Percentiles rank a stretch among this genome's conserved stretches.
Conservation (phyloP, 1,284 basidiomycete species). For the Tilletia walkeri region DNA sequence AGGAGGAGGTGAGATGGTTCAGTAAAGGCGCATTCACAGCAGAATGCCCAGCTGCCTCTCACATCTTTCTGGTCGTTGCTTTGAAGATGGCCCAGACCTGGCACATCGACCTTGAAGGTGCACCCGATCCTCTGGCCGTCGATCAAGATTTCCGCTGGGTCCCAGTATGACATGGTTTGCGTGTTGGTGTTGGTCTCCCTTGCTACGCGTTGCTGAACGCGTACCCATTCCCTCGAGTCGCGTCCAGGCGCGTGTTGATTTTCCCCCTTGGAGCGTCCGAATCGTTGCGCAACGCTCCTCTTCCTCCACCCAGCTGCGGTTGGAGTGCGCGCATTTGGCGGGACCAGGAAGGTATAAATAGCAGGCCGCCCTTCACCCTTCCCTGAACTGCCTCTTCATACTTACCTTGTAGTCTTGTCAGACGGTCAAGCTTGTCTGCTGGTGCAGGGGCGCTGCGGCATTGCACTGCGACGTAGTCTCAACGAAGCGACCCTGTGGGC, state of each 20-base stretch:
- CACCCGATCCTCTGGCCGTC: conserved; percentile 48
- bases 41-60: not conserved
- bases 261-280: not conserved
- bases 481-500: not conserved
- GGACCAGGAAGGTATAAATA: not conserved
- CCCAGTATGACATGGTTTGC: conserved; percentile 38
- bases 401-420: conserved; percentile 16
- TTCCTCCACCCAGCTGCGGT: too few species aligned
- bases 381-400: not conserved
- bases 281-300: conserved; percentile 14
- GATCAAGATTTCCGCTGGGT: conserved; percentile 43
- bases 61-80: conserved; percentile 37
- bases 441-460: not conserved
- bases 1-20: not conserved
- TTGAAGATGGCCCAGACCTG: conserved; percentile 49
- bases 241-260: not conserved
- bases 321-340: not conserved
- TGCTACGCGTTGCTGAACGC: not conserved
- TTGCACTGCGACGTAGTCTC: conserved; percentile 16
- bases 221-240: not conserved
- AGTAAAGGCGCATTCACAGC: too few species aligned
- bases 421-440: conserved; percentile 6
- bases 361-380: not conserved
- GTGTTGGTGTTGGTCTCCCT: conserved; percentile 1
- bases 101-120: conserved; percentile 47